Evolutionary conservation across 1,139 yeast genomes (phyloP).

Genomic region (Yarrowia galli): DNA sequence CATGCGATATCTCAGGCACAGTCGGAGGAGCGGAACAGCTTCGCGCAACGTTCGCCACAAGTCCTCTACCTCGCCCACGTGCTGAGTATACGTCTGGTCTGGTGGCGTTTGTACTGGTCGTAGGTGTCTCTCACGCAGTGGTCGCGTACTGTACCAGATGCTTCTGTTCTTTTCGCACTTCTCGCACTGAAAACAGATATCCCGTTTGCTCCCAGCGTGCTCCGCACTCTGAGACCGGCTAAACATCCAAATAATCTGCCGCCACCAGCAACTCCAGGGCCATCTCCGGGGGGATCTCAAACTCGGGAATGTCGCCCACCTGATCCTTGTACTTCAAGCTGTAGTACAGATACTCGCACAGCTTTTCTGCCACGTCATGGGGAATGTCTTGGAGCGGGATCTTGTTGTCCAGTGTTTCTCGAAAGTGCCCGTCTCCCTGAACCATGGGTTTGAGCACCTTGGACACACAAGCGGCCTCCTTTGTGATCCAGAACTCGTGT

Average conservation of each 20-base stretch:
- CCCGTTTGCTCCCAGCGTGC: too few relatives aligned
- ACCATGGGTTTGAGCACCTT: conserved; percentile 79
- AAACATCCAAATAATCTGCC: conserved; percentile 83
- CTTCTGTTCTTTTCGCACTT: too few relatives aligned
- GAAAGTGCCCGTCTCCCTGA: conserved; percentile 55
- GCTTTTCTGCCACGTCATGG: conserved; percentile 75
- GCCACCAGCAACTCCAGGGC: conserved; percentile 90
- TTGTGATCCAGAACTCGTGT: conserved; percentile 65
- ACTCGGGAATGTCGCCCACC: conserved; percentile 72
- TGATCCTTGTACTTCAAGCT: conserved; percentile 71
- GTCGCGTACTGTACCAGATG: too few relatives aligned
- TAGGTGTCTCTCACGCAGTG: too few relatives aligned
- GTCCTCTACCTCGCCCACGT: too few relatives aligned
- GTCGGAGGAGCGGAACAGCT: too few relatives aligned
- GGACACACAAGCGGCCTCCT: conserved; percentile 83
- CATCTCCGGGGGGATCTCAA: conserved; percentile 90
- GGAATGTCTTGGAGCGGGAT: conserved; percentile 67
- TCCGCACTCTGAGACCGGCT: conserved; percentile 34
- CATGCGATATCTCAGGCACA: too few relatives aligned
- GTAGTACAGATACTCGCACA: conserved; percentile 85
- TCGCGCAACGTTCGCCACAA: too few relatives aligned
- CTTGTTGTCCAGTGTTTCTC: conserved; percentile 60
- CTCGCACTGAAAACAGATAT: too few relatives aligned
- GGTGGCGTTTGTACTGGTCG: too few relatives aligned
- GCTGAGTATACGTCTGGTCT: too few relatives aligned